Conservation (phyloP, 306 rosid species). For the Glycine latifolia region DNA sequence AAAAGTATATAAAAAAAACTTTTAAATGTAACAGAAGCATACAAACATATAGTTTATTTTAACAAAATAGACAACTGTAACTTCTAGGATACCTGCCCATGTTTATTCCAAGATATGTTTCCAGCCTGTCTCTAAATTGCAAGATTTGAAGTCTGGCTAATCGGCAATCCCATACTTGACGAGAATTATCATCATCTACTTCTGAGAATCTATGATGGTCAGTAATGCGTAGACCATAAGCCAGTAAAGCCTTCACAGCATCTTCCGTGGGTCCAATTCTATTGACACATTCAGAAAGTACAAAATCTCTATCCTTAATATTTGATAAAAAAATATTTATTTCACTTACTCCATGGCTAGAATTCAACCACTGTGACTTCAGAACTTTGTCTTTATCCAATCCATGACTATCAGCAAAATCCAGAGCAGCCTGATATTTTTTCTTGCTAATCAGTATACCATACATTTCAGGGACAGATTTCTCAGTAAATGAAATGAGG, state of each 20-base stretch:
- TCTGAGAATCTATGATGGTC: slow-evolving; percentile 73
- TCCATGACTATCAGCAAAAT: slow-evolving; percentile 79
- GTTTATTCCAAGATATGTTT: slow-evolving; percentile 92
- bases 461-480: slow-evolving; percentile 87
- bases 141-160: slow-evolving; percentile 78
- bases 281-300: slow-evolving; percentile 82
- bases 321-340: slow-evolving; percentile 67
- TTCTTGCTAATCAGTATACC: slow-evolving; percentile 61
- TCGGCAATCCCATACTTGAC: slow-evolving; percentile 75
- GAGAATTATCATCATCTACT: slow-evolving; percentile 53
- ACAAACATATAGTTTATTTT: not conserved
- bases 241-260: slow-evolving; percentile 78
- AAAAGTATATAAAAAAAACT: not conserved
- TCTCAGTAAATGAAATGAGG: slow-evolving; percentile 77
- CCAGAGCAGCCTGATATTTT: slow-evolving; percentile 76
- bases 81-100: slow-evolving; percentile 87
- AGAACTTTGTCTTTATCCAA: slow-evolving; percentile 83
- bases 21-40: slow-evolving; percentile 26
- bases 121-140: slow-evolving; percentile 90
- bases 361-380: slow-evolving; percentile 96
- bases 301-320: slow-evolving; percentile 72
- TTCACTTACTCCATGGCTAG: slow-evolving; percentile 76
- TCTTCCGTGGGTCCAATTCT: slow-evolving; percentile 92
- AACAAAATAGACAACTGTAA: slow-evolving; percentile 37
- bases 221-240: slow-evolving; percentile 77